Conservation (phyloP, 345 rosid genomes). For the Bruguiera gymnorhiza region DNA sequence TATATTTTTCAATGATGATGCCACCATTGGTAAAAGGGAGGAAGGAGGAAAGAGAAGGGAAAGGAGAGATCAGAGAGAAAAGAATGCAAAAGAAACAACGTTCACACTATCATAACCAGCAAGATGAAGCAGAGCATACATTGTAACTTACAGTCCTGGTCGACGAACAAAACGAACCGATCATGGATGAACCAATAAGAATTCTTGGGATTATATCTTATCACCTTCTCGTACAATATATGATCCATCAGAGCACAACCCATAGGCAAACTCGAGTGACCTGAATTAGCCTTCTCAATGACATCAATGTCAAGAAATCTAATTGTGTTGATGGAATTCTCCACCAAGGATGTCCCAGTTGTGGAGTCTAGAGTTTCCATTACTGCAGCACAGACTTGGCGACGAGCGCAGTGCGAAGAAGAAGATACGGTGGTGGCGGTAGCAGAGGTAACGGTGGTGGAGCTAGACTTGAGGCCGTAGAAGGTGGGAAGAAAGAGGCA, state of each 20-base stretch:
- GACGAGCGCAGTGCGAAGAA: constrained; percentile 20
- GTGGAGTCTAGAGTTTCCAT: constrained; percentile 50
- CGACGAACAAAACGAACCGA: constrained; percentile 91
- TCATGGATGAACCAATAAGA: constrained; percentile 98
- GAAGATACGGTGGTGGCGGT: constrained; percentile 6
- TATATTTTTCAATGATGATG: too few relatives aligned
- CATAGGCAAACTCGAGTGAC: constrained; percentile 98
- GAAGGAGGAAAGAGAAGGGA: too few relatives aligned
- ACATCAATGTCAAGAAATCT: constrained; percentile 86
- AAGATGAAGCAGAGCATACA: constrained; percentile 83
- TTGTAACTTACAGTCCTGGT: constrained; percentile 92
- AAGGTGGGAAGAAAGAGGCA: constrained; percentile 42
- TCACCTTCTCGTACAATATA: constrained; percentile 76
- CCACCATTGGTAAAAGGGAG: too few relatives aligned
- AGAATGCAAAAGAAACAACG: too few relatives aligned
- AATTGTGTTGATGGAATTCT: constrained; percentile 75
- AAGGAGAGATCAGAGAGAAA: too few relatives aligned
- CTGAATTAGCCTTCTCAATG: constrained; percentile 94
- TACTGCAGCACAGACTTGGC: constrained; percentile 40
- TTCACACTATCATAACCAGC: constrained; percentile 89
- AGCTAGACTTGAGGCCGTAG: constrained; percentile 49
- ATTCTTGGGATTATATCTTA: constrained; percentile 90
- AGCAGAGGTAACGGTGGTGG: neutral
- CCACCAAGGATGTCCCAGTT: constrained; percentile 64
- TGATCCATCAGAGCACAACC: constrained; percentile 97